Evolutionary conservation across 2,329 filamentous ascomycete genomes (phyloP).

Genomic region (Alternaria arbusti): DNA sequence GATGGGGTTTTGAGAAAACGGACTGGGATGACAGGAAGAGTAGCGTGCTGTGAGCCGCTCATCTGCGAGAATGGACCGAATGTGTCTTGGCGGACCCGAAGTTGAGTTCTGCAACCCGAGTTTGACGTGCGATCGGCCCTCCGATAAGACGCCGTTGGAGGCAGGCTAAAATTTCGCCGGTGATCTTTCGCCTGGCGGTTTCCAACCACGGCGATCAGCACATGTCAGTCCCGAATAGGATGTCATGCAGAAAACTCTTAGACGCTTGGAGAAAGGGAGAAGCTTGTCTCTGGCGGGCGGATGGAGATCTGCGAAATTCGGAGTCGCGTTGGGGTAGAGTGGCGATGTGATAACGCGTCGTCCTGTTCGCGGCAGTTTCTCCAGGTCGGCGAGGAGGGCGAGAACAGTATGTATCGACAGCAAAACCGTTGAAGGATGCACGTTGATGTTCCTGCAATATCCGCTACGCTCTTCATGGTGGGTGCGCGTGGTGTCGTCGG

Average conservation of each 20-base stretch:
- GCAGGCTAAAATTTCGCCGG: slow-evolving; percentile 11
- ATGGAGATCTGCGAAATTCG: slow-evolving; percentile 4
- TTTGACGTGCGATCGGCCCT: slow-evolving; percentile 8
- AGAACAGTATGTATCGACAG: slow-evolving; percentile 5
- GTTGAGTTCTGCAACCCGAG: slow-evolving; percentile 9
- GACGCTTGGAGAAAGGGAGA: slow-evolving; percentile 5
- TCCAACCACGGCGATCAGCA: slow-evolving; percentile 18
- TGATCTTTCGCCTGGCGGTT: slow-evolving; percentile 16
- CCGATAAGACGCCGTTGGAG: slow-evolving; percentile 25
- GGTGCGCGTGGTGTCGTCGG: background rate
- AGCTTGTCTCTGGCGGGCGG: background rate
- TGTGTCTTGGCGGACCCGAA: slow-evolving; percentile 13
- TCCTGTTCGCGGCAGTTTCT: slow-evolving; percentile 2
- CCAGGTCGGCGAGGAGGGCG: slow-evolving; percentile 4
- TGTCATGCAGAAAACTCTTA: slow-evolving; percentile 1
- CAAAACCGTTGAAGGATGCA: slow-evolving; percentile 1
- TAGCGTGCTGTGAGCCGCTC: background rate
- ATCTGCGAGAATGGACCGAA: slow-evolving; percentile 12
- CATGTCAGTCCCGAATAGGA: slow-evolving; percentile 6
- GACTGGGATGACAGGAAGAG: slow-evolving; percentile 1
- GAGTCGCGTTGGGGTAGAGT: slow-evolving; percentile 1
- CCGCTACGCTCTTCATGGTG: background rate
- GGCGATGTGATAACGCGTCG: slow-evolving; percentile 10
- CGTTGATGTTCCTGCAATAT: slow-evolving; percentile 8
- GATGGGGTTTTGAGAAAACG: slow-evolving; percentile 17